phyloP scores from a whole-genome alignment of 768 basidiomycete genomes.

The Suillus spraguei region DNA sequence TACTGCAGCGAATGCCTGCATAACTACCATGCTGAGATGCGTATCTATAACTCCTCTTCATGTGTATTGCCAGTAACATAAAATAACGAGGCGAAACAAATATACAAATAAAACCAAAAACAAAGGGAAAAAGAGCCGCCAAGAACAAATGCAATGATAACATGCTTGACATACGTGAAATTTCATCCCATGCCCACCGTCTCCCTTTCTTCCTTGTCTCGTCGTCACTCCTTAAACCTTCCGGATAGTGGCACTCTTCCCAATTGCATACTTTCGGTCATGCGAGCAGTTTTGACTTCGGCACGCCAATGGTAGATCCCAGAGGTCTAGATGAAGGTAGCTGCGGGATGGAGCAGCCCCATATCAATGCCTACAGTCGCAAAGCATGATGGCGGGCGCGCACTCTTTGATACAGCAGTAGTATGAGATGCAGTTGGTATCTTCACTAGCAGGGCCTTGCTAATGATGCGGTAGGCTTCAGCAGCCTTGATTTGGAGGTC shows the following conservation, averaged over 20 bases:
- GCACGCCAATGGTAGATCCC: constrained; percentile 9
- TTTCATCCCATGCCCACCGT: neutral
- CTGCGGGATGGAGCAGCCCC: constrained; percentile 11
- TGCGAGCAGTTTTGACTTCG: constrained; percentile 12
- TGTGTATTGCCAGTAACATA: constrained; percentile 3
- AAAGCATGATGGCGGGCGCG: constrained; percentile 17
- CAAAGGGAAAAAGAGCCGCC: constrained; percentile 2
- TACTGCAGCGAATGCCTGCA: neutral
- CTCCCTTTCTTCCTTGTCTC: neutral
- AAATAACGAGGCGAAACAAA: constrained; percentile 1
- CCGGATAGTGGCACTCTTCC: constrained; percentile 13
- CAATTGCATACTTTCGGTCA: constrained; percentile 4
- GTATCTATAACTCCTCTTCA: constrained; percentile 1
- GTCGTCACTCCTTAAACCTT: neutral
- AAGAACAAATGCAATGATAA: constrained; percentile 10
- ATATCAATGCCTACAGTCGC: constrained; percentile 6
- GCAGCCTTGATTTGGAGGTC: constrained; percentile 7
- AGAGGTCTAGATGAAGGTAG: constrained; percentile 17
- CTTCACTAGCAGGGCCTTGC: constrained; percentile 6
- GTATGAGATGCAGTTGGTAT: constrained; percentile 3
- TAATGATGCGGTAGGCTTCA: constrained; percentile 13
- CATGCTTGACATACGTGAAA: constrained; percentile 9
- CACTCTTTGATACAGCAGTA: neutral
- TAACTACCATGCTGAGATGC: neutral
- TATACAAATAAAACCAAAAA: neutral